phyloP scores from a whole-genome alignment of 441 rosid species.

The Populus hybrid region DNA sequence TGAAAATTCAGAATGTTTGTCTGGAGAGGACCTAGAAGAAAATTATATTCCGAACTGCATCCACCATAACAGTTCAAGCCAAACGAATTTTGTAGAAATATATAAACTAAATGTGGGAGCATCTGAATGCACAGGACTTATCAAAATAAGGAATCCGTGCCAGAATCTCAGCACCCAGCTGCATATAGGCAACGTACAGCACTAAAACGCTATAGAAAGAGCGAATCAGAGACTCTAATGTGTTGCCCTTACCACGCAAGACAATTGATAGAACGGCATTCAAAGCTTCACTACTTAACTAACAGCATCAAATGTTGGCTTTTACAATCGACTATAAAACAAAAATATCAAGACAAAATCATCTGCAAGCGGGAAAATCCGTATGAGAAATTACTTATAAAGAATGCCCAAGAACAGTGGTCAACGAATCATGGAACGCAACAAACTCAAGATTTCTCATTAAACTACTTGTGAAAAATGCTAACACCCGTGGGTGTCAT shows the following conservation, averaged over 20 bases:
- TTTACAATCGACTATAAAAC: neutral
- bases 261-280: neutral
- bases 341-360: neutral
- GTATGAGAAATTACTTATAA: too few relatives aligned
- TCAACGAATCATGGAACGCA: too few relatives aligned
- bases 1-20: neutral
- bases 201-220: conserved; percentile 39
- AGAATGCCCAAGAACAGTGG: too few relatives aligned
- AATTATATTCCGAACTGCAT: too few relatives aligned
- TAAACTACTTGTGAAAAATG: too few relatives aligned
- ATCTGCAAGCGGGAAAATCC: neutral
- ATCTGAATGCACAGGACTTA: conserved; percentile 36
- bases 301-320: neutral
- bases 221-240: conserved; percentile 65
- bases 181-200: conserved; percentile 58
- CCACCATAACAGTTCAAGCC: neutral
- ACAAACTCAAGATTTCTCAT: too few relatives aligned
- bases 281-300: neutral
- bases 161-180: conserved; percentile 45
- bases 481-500: neutral
- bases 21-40: conserved; percentile 5
- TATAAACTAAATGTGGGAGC: conserved; percentile 19
- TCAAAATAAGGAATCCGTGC: conserved; percentile 13
- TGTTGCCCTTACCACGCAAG: conserved; percentile 32
- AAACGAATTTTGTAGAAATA: neutral